Evolutionary conservation across 2,329 filamentous ascomycete genomes (phyloP), one percentile per base, ranked within the genome.

Genomic region (Colletotrichum sp.): DNA sequence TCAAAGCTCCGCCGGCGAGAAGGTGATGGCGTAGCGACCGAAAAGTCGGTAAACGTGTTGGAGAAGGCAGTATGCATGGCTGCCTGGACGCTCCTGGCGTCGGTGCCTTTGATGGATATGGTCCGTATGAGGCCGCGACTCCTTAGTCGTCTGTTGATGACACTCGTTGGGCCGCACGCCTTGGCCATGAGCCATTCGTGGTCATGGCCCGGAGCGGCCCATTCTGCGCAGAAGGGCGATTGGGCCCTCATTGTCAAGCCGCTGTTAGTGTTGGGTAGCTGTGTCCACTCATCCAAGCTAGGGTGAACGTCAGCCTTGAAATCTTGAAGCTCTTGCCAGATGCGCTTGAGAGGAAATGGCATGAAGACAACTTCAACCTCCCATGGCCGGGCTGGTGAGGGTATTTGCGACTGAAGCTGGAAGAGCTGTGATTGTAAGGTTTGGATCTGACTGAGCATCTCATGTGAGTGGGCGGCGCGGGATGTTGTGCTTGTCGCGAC

Each of bases 351-450:
- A 2, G 89, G 87, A 82, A 95, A 96, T 2, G 94, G 94, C 9
- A 96, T 82, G 73, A 96, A 91, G 2, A 96, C 91, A 6, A 96
- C 93, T 80, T 96, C 94, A 3, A 96, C 86, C 78, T 94, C 91
- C 93, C 94, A 96, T 0, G 94, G 93, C 55, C 90, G 88, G 56
- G 85, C 83, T 32, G 87, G 86, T 0, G 93, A 92, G n/a, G 94
- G 94, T 34, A 92, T 83, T 12, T 89, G 85, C 8, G 89, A 88
- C 81, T 94, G 92, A 12, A 95, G 86, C 58, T 90, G 86, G 34
- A 86, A 83, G 65, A 92, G 84, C 76, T 90, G 88, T 5, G 87
- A 85, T 77, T 89, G 87, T 1, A 92, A 82, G 8, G 82, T 81
- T 77, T 90, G 86, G 3, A 92, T 83, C 77, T 91, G 88, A 66